Base-by-base conservation (phyloP, 177 flowering plant species). In the Tripterygium wilfordii region DNA sequence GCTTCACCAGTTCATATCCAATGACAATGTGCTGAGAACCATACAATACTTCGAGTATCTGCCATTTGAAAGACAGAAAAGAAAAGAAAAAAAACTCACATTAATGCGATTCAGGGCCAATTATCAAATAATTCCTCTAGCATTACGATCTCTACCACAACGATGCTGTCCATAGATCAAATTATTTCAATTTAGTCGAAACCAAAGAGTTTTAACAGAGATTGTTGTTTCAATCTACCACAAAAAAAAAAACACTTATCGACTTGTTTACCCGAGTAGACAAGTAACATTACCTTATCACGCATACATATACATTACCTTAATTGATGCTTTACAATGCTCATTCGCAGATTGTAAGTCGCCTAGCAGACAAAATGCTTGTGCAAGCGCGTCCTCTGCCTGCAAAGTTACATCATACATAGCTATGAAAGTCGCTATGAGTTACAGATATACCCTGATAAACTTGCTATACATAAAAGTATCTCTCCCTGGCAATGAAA, bases 11-110 rank as follows among this genome's bases (percentile, higher is more conserved):
- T 62, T 89, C 97, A 66, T 85, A 66, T 62, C 78, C 97, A 58
- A 89, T 65, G 58, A 56, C 82, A 41, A 89, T 82, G 58, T 89
- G 89, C 61, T 69, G 63, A 16, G 66, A 47, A 54, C 55, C 72
- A 55, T 85, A 89, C 9, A 89, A 81, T 61, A 62, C 77, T 60
- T 79, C 80, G 36, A 89, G 73, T 47, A 85, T 85, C 97, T 88
- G 80, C 41, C 42, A 59, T 41, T 14, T 16, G 38, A 59, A 8
- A 12, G 8, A 31, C 29, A 49, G 49, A 8, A 28, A 38, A 30
- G 12, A 13, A 35, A 44, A 35, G 9, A 17, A 10, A 49, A 5
- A 16, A 15, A 24, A 36, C 19, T 37, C 14, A 24, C 43, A 25
- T 10, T 14, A 42, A 10, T 24, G 13, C 2, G 29, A 24, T 4